phyloP scores from a whole-genome alignment of 2,329 filamentous ascomycete species.

The Mycosphaerella sp. region DNA sequence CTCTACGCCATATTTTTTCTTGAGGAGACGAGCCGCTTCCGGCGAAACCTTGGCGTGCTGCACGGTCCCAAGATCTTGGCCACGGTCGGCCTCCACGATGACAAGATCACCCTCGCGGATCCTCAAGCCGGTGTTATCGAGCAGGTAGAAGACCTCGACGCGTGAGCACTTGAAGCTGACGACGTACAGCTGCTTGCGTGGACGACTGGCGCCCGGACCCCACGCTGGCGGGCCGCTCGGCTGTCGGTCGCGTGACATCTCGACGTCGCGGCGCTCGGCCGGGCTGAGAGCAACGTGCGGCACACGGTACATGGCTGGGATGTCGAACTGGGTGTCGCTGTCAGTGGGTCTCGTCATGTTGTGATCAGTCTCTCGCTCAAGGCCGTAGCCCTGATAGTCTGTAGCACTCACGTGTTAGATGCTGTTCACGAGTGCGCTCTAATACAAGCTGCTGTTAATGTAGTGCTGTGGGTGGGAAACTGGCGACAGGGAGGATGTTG shows the following conservation, averaged over 20 bases:
- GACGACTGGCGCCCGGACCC: slow-evolving; percentile 34
- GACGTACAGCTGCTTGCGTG: slow-evolving; percentile 63
- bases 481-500: not conserved
- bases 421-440: not conserved
- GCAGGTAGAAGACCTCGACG: slow-evolving; percentile 94
- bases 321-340: slow-evolving; percentile 16
- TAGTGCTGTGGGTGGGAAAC: not conserved
- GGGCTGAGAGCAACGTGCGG: slow-evolving; percentile 26
- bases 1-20: slow-evolving; percentile 87
- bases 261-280: slow-evolving; percentile 23
- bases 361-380: slow-evolving; percentile 12
- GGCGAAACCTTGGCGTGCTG: slow-evolving; percentile 81
- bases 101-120: slow-evolving; percentile 90
- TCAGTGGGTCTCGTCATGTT: slow-evolving; percentile 14
- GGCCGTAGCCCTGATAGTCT: slow-evolving; percentile 18
- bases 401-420: slow-evolving; percentile 14
- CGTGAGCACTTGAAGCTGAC: slow-evolving; percentile 95
- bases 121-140: slow-evolving; percentile 86
- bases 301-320: slow-evolving; percentile 29
- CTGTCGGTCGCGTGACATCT: slow-evolving; percentile 20
- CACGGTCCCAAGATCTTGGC: slow-evolving; percentile 90
- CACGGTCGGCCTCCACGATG: slow-evolving; percentile 94
- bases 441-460: slow-evolving; percentile 1
- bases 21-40: slow-evolving; percentile 78
- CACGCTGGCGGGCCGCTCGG: slow-evolving; percentile 27